phyloP scores from a whole-genome alignment of 192 early-diverging fungal genomes.

The Thamnidium elegans region DNA sequence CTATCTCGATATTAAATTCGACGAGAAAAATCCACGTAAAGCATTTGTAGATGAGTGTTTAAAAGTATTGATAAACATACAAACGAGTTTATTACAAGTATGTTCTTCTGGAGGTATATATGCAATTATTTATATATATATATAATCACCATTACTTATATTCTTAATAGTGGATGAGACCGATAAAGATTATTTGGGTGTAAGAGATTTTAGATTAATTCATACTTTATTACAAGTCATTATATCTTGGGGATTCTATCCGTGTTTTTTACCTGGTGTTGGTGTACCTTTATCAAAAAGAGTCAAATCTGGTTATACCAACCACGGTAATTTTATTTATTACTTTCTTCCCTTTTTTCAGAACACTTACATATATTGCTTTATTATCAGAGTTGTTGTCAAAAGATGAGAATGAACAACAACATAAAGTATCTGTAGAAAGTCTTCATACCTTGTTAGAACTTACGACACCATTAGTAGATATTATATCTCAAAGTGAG shows the following conservation, averaged over 20 bases:
- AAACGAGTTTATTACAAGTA: conserved; percentile 11
- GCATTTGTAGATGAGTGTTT: conserved; percentile 22
- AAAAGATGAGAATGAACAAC: conserved; percentile 5
- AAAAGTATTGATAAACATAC: conserved; percentile 17
- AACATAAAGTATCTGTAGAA: background rate
- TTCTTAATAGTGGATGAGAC: background rate
- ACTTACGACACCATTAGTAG: conserved; percentile 12
- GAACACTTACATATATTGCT: background rate
- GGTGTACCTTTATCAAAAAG: conserved; percentile 65
- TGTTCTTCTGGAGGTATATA: conserved; percentile 13
- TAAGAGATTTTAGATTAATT: conserved; percentile 59
- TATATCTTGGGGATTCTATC: conserved; percentile 67
- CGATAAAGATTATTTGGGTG: conserved; percentile 41
- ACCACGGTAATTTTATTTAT: conserved; percentile 33
- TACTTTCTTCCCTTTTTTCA: background rate
- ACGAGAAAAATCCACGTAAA: background rate
- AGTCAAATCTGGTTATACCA: conserved; percentile 51
- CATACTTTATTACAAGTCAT: conserved; percentile 65
- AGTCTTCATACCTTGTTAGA: background rate
- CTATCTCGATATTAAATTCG: conserved; percentile 6
- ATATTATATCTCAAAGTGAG: conserved; percentile 13
- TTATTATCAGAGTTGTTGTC: conserved; percentile 13
- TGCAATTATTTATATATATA: background rate
- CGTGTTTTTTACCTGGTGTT: conserved; percentile 61
- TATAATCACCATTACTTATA: background rate